Evolutionary conservation across 345 rosid species (phyloP), one percentile per base, ranked within the genome.

Genomic region (Streptanthus diversifolius): DNA sequence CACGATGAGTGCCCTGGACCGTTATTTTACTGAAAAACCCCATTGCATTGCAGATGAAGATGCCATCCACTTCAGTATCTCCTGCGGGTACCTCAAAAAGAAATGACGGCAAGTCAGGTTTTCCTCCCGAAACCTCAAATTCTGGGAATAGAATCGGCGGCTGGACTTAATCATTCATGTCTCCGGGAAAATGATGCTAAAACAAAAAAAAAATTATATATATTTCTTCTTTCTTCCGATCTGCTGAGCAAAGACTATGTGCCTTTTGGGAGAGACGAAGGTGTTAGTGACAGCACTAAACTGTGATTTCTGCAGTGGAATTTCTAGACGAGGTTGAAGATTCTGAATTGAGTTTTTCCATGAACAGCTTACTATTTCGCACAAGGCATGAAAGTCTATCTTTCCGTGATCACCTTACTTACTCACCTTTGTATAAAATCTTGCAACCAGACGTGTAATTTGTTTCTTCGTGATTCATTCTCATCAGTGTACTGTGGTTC

Each of bases 111-210:
- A 87, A 85, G 64, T 79, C 85, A 30, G 73, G 62, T 29, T 70
- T 74, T 54, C 86, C 89, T 12, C 30, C 85, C 3, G 97, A 87
- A 78, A 65, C 86, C 68, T 80, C 85, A 24, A 85, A 79, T 71
- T 66, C 87, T 64, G 82, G 86, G 54, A 83, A 76, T 35, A 84
- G 78, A 82, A 74, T 84, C n/a, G 87, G 88, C 57, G 83, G 92
- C 70, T 90, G 95, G 95, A 85, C 85, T 73, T 84, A 90, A 37
- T 81, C 98, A 48, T 83, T 87, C 80, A 91, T 84, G 77, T 87
- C 32, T 69, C 84, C 88, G 21, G 82, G 86, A 76, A 85, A 85
- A 87, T 82, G 60, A 56, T 48, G 68, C 18, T 49, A 41, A 55
- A 37, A 4, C 10, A 2, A 7, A 37, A 9, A 47, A 18, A 17